Percentiles rank a stretch among this genome's conserved stretches.
Evolutionary conservation across 208 protist species (phyloP).

Genomic region (Trypanosoma rangeli): DNA sequence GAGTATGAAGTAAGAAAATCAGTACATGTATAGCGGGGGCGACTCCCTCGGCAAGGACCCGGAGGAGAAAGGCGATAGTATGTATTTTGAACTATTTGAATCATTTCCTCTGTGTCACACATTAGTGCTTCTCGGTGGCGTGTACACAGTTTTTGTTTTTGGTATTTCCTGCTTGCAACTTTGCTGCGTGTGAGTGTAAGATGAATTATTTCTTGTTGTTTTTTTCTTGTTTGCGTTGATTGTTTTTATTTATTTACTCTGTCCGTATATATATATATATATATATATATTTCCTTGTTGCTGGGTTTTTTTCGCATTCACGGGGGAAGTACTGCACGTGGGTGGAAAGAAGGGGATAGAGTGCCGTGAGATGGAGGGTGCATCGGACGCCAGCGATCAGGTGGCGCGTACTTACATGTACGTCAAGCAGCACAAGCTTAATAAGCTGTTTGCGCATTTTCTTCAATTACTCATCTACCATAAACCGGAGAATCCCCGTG

Average conservation of each 20-base stretch:
- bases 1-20: too few relatives aligned
- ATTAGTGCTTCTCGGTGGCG: not conserved
- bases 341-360: constrained; percentile 1
- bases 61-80: not conserved
- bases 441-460: constrained; percentile 87
- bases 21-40: too few relatives aligned
- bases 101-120: not conserved
- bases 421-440: constrained; percentile 75
- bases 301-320: not conserved
- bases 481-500: constrained; percentile 74
- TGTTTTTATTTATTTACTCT: not conserved
- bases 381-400: constrained; percentile 30
- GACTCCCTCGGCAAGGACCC: not conserved
- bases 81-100: not conserved
- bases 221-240: not conserved
- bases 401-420: constrained; percentile 54
- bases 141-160: not conserved
- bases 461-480: constrained; percentile 86
- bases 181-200: not conserved
- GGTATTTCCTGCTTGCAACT: not conserved
- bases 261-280: not conserved
- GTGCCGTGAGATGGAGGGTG: not conserved
- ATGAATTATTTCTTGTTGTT: not conserved
- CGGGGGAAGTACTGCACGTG: not conserved
- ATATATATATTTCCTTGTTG: constrained; percentile 8